Evolutionary conservation across 2,329 filamentous ascomycete species (phyloP).

Genomic region (Diaporthe nobilis): DNA sequence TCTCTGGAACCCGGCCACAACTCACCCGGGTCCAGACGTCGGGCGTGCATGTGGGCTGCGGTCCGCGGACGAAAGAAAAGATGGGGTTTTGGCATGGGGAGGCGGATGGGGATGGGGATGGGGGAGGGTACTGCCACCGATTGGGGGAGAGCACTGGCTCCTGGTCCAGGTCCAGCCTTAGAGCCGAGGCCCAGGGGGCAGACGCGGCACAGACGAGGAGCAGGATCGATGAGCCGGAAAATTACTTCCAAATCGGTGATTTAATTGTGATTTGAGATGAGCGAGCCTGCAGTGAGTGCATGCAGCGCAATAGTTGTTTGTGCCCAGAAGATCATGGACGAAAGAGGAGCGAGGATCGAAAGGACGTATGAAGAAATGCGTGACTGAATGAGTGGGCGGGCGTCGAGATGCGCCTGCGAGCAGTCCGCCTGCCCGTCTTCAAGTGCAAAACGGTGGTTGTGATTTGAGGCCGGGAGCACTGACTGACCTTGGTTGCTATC

Average conservation of each 20-base stretch:
- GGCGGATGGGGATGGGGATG: slow-evolving; percentile 5
- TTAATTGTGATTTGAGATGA: slow-evolving; percentile 16
- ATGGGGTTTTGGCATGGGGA: slow-evolving; percentile 22
- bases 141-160: slow-evolving; percentile 16
- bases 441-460: slow-evolving; percentile 1
- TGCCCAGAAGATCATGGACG: neutral
- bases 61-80: slow-evolving; percentile 30
- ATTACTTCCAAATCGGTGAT: slow-evolving; percentile 27
- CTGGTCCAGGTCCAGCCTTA: slow-evolving; percentile 21
- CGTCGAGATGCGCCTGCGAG: neutral
- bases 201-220: slow-evolving; percentile 21
- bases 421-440: neutral
- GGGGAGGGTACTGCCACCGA: slow-evolving; percentile 18
- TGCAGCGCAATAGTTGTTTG: neutral
- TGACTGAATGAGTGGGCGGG: neutral
- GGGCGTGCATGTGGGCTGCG: slow-evolving; percentile 31
- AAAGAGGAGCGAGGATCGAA: neutral
- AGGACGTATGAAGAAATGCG: neutral
- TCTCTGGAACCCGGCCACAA: slow-evolving; percentile 11
- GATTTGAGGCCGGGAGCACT: neutral
- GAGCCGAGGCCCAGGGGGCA: slow-evolving; percentile 28
- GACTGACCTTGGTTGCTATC: slow-evolving; percentile 27
- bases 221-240: slow-evolving; percentile 21
- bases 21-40: slow-evolving; percentile 24
- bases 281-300: slow-evolving; percentile 13